A percentile compares a stretch with the other conserved stretches of the same genome.
Evolutionary conservation across 805 yeast genomes (phyloP).

Genomic region (Ogataea saltuana): DNA sequence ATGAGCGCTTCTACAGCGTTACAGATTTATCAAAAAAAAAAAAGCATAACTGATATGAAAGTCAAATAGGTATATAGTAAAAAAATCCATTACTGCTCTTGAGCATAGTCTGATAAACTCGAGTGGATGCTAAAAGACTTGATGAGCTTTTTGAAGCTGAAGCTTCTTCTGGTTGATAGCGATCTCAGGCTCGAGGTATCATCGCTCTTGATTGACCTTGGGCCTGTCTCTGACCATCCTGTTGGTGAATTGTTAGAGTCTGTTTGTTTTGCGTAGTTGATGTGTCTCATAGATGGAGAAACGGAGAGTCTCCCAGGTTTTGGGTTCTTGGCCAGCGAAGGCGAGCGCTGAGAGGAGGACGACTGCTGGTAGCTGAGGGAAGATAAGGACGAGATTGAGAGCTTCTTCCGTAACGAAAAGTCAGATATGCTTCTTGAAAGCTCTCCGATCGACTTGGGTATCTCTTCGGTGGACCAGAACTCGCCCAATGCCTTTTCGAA

Average conservation of each 20-base stretch:
- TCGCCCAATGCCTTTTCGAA: constrained; percentile 33
- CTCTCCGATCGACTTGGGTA: constrained; percentile 20
- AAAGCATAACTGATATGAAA: too few species aligned
- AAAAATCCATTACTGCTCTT: constrained; percentile 3
- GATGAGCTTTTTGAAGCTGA: constrained; percentile 19
- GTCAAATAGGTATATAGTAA: constrained; percentile 5
- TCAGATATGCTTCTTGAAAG: constrained; percentile 23
- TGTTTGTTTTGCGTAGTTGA: background rate
- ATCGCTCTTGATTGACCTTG: background rate
- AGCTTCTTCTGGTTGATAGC: constrained; percentile 14
- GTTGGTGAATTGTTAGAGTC: constrained; percentile 1
- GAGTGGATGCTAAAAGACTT: constrained; percentile 21
- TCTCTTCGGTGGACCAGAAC: constrained; percentile 37
- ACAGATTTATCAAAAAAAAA: too few species aligned
- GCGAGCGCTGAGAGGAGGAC: constrained; percentile 8
- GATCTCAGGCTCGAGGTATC: constrained; percentile 7
- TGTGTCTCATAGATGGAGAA: constrained; percentile 18
- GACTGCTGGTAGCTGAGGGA: constrained; percentile 15
- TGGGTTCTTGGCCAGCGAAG: constrained; percentile 11
- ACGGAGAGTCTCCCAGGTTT: constrained; percentile 11
- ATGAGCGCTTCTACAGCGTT: too few species aligned
- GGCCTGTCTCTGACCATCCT: constrained; percentile 3
- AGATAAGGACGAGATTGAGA: constrained; percentile 20
- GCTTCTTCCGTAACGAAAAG: constrained; percentile 20
- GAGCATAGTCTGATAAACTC: constrained; percentile 13